These are phyloP conservation scores for Barbatosphaeria neglecta DNA, from an alignment of 495 filamentous ascomycete species.

Conservation along the genomic window DNA sequence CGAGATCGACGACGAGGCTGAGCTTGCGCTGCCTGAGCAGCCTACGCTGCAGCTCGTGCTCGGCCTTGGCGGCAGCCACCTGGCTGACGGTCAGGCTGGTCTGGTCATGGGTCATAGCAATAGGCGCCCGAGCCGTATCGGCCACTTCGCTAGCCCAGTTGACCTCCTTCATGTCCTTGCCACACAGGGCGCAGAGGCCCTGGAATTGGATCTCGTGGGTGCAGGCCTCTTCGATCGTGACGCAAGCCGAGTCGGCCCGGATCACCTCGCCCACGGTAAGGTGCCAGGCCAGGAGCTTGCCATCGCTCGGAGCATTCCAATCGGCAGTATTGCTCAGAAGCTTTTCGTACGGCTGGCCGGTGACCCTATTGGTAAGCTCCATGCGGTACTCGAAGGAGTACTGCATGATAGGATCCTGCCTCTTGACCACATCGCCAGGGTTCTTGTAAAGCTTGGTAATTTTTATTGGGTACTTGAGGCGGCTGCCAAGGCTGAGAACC, in stretches of 20 bases:
- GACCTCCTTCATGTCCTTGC: slow-evolving; percentile 86
- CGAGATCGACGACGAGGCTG: slow-evolving; percentile 90
- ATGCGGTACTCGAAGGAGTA: slow-evolving; percentile 70
- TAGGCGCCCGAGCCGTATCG: slow-evolving; percentile 68
- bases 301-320: slow-evolving; percentile 76
- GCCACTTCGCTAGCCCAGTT: slow-evolving; percentile 38
- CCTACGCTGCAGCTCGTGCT: slow-evolving; percentile 75
- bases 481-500: slow-evolving; percentile 36
- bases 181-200: slow-evolving; percentile 82
- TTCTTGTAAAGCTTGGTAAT: slow-evolving; percentile 74
- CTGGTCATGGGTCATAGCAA: slow-evolving; percentile 89
- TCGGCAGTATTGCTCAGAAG: slow-evolving; percentile 55
- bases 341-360: slow-evolving; percentile 44
- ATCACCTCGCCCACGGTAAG: slow-evolving; percentile 64
- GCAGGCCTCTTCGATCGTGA: slow-evolving; percentile 84
- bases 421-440: slow-evolving; percentile 60
- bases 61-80: slow-evolving; percentile 64
- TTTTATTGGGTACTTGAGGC: slow-evolving; percentile 87
- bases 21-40: slow-evolving; percentile 70
- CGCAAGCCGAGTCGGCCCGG: slow-evolving; percentile 41
- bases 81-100: slow-evolving; percentile 62
- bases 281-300: slow-evolving; percentile 63
- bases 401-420: slow-evolving; percentile 63
- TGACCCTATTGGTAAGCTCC: slow-evolving; percentile 60
- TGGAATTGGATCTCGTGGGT: slow-evolving; percentile 82